Evolutionary conservation across 208 protist genomes (phyloP).

Genomic region (Leishmania martiniquensis): DNA sequence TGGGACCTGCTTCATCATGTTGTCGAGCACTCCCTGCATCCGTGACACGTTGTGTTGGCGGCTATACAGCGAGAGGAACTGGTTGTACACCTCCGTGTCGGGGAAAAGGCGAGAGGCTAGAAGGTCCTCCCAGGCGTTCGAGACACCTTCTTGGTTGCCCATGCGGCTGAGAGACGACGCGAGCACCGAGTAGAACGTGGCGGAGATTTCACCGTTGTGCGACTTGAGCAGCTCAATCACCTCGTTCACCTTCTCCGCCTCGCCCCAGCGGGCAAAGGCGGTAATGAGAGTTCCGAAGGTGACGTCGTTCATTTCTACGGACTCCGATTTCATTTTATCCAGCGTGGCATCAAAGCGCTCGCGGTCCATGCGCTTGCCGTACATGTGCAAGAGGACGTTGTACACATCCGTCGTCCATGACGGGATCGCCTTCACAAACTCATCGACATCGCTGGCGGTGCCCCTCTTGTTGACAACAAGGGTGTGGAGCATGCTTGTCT

Average conservation of each 20-base stretch:
- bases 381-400: slow-evolving; percentile 87
- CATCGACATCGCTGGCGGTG: slow-evolving; percentile 27
- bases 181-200: slow-evolving; percentile 86
- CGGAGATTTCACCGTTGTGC: slow-evolving; percentile 73
- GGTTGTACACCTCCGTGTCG: slow-evolving; percentile 88
- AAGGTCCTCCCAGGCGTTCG: slow-evolving; percentile 86
- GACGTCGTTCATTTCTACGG: slow-evolving; percentile 87
- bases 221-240: slow-evolving; percentile 81
- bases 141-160: slow-evolving; percentile 79
- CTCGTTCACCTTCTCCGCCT: slow-evolving; percentile 65
- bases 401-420: slow-evolving; percentile 81
- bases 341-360: slow-evolving; percentile 67
- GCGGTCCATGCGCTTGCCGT: slow-evolving; percentile 67
- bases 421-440: slow-evolving; percentile 54
- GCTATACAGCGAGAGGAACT: slow-evolving; percentile 84
- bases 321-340: slow-evolving; percentile 79
- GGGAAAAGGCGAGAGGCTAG: slow-evolving; percentile 82
- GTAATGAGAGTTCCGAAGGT: slow-evolving; percentile 91
- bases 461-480: slow-evolving; percentile 33
- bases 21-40: slow-evolving; percentile 88
- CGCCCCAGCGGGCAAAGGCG: slow-evolving; percentile 77
- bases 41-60: slow-evolving; percentile 74
- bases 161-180: slow-evolving; percentile 82
- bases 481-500: slow-evolving; percentile 82
- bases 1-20: slow-evolving; percentile 89